Evolutionary conservation across 2,329 filamentous ascomycete genomes (phyloP).

Genomic region (Lomentospora prolificans): DNA sequence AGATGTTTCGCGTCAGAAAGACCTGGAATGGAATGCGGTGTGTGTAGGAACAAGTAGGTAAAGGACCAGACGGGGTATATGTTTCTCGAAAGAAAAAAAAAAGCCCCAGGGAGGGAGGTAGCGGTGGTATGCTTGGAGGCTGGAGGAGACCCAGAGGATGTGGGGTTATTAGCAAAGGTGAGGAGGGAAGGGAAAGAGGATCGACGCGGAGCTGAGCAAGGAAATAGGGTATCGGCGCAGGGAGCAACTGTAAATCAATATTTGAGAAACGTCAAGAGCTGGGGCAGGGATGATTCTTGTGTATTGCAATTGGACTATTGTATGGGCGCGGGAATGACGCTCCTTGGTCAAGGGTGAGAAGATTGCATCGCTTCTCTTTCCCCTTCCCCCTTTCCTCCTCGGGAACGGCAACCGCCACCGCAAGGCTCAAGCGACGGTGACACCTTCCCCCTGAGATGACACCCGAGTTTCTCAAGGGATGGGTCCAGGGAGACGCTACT

Average conservation of each 20-base stretch:
- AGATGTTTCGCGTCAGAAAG: background rate
- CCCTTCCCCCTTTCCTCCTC: background rate
- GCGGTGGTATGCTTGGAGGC: background rate
- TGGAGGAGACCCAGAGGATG: background rate
- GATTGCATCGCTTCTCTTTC: background rate
- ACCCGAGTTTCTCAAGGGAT: background rate
- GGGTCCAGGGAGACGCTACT: background rate
- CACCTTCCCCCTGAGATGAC: background rate
- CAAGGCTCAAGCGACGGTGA: background rate
- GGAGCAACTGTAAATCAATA: background rate
- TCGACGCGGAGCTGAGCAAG: background rate
- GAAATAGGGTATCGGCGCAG: background rate
- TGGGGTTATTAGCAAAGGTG: background rate
- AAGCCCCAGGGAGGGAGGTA: background rate
- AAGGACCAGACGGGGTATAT: background rate
- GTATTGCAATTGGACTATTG: too few relatives aligned
- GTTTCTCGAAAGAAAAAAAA: background rate
- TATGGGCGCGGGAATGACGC: too few relatives aligned
- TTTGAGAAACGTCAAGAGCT: background rate
- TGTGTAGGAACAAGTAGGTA: background rate
- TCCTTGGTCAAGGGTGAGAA: background rate
- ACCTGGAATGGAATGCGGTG: background rate
- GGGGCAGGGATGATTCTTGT: background rate
- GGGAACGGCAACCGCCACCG: background rate
- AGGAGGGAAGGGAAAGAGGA: background rate